Evolutionary conservation across 495 filamentous ascomycete genomes (phyloP), one percentile per base, ranked within the genome.

Genomic region (Aspergillus sclerotiicarbonarius): DNA sequence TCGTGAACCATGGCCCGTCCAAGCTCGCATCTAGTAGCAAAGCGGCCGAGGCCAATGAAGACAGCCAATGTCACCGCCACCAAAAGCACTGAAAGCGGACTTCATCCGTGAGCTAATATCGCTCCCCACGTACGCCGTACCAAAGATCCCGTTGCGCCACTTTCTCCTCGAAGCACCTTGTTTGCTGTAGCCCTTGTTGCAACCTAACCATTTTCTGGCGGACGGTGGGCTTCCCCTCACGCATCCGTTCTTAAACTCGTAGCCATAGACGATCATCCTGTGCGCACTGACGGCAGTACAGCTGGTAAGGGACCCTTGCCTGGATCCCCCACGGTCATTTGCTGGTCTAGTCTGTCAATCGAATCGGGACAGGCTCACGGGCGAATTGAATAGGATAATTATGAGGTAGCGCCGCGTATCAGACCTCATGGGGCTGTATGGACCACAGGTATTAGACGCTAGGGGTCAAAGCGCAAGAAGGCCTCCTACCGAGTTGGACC

Each of bases 401-500:
- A 15, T 31, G 25, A 49, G 29, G 18, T 29, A 16, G n/a, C 15
- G 16, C 31, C 6, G 47, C 21, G 47, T 16, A 29, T 32, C 13
- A 16, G 29, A 31, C 31, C 21, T 18, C 25, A 50, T 31, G n/a
- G 8, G 15, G 25, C 29, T 50, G 25, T 29, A 31, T 50, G 25
- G 31, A 16, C 29, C 47, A 50, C 25, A 32, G 47, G 16, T 20
- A 29, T n/a, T 29, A 31, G 9, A 29, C 4, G 47, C 47, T 29
- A 50, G 47, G 47, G 47, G 47, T 32, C 47, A 50, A 50, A 50
- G 15, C 47, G 25, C 13, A 29, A 50, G 47, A 13, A 32, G n/a
- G 21, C 13, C 13, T 3, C n/a, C 7, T 15, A 41, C 37, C 37
- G 37, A 41, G 13, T 12, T 41, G 37, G 37, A 41, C 37, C n/a